Conservation (phyloP, 2,329 filamentous ascomycete species). For the Chalaropsis ovoidea region DNA sequence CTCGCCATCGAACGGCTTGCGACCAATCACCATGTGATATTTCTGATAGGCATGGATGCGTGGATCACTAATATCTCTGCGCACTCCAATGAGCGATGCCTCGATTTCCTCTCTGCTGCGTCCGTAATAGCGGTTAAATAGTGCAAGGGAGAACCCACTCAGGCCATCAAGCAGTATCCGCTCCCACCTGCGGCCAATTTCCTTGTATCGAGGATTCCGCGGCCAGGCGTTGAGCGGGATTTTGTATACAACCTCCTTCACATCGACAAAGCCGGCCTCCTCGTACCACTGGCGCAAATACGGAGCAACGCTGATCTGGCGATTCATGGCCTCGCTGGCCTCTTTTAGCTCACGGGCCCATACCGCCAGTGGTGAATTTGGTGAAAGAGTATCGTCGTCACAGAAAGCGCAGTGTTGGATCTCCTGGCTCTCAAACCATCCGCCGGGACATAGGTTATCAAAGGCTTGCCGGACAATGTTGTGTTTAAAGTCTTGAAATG, state of each 20-base stretch:
- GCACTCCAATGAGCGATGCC: conserved; percentile 42
- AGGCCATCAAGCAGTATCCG: conserved; percentile 37
- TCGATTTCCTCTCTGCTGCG: conserved; percentile 41
- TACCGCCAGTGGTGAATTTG: conserved; percentile 33
- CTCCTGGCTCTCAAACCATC: conserved; percentile 48
- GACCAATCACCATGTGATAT: conserved; percentile 42
- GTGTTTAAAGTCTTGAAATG: conserved; percentile 40
- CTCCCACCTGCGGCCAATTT: conserved; percentile 40
- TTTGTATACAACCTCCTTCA: conserved; percentile 44
- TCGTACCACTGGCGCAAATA: conserved; percentile 34
- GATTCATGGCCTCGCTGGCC: conserved; percentile 34
- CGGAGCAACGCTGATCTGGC: conserved; percentile 34
- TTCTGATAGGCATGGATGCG: conserved; percentile 42
- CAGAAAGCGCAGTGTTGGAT: conserved; percentile 33
- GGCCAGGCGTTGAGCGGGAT: conserved; percentile 48
- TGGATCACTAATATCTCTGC: conserved; percentile 39
- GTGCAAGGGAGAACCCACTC: conserved; percentile 37
- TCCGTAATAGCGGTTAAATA: conserved; percentile 36
- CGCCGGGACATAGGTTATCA: conserved; percentile 41
- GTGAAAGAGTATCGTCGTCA: conserved; percentile 39
- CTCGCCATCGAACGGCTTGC: conserved; percentile 37
- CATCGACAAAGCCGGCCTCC: conserved; percentile 46
- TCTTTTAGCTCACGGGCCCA: conserved; percentile 37
- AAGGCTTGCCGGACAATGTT: conserved; percentile 46
- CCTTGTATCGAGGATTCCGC: conserved; percentile 37